Base-by-base conservation (phyloP, 192 early-diverging fungal genomes). In the Thamnidium elegans region DNA sequence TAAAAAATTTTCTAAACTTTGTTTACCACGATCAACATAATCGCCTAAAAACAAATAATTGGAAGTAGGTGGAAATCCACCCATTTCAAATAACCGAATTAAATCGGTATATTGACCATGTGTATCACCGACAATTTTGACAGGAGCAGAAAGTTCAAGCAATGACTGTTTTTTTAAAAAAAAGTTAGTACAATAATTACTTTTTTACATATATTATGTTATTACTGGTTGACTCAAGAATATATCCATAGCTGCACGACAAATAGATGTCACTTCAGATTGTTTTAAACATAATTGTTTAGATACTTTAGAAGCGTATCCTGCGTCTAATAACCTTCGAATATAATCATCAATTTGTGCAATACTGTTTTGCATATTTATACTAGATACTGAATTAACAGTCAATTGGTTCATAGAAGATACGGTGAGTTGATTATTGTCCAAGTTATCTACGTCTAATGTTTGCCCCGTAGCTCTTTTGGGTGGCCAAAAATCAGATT, bases 1-100 rank as follows among this genome's bases (percentile, higher is more conserved):
- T 23, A 94, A 77, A 65, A 99, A 95, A 10, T 93, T 99, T 74
- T 99, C 96, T 47, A 99, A 79, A 64, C 87, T 90, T 78, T 93
- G 89, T 77, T 96, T 97, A 59, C 96, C 96, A 44, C 96, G 86
- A 79, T 99, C 96, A 13, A 99, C 96, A 79, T 99, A 99, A 78
- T 99, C 96, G 21, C 94, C 92, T 19, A 98, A 62, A 69, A 95
- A 98, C 64, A 96, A 77, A 74, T 94, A 99, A 80, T 97, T 97
- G 67, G 90, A 81, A 30, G 80, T 69, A 1, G 94, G 94, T 43
- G 96, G 94, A 72, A 92, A 95, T 32, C 94, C 96, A 73, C 91
- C 87, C 85, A 89, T 86, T 72, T 96, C 94, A 77, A 99, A 97
- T 62, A 96, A 78, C 19, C 95, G 84, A 51, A 97, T 76, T 62